phyloP scores from a whole-genome alignment of 495 filamentous ascomycete genomes.

The Aeminium ludgeri region DNA sequence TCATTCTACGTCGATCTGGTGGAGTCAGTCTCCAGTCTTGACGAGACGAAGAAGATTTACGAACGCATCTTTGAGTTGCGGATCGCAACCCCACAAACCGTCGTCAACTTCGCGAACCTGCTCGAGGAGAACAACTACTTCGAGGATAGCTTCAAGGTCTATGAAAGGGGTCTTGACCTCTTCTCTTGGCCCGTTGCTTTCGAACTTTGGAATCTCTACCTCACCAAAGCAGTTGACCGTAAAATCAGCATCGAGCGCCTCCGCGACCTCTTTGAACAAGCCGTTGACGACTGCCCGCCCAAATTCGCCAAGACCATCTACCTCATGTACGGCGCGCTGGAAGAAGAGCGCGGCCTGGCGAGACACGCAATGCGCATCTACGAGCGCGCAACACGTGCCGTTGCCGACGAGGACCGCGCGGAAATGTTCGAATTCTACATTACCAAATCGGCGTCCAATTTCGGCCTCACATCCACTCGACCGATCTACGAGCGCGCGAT shows the following conservation, averaged over 20 bases:
- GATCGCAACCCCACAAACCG: constrained; percentile 93
- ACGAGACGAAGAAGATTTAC: constrained; percentile 88
- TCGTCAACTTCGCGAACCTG: constrained; percentile 95
- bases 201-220: constrained; percentile 95
- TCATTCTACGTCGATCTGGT: constrained; percentile 98
- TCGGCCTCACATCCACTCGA: constrained; percentile 86
- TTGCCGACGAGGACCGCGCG: constrained; percentile 82
- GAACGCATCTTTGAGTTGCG: constrained; percentile 96
- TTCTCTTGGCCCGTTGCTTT: constrained; percentile 97
- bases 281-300: constrained; percentile 81
- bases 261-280: constrained; percentile 92
- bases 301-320: constrained; percentile 94
- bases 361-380: constrained; percentile 98
- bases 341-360: constrained; percentile 92
- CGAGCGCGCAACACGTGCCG: constrained; percentile 87
- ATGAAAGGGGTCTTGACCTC: constrained; percentile 87
- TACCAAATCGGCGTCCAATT: constrained; percentile 96
- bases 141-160: constrained; percentile 95
- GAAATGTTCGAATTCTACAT: constrained; percentile 99
- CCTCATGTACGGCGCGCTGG: constrained; percentile 94
- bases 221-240: constrained; percentile 92
- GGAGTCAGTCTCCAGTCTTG: constrained; percentile 77
- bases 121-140: constrained; percentile 91
- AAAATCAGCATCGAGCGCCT: constrained; percentile 89
- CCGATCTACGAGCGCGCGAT: constrained; percentile 95